phyloP scores from a whole-genome alignment of 148 eudicot genomes.

The Heliosperma pusillum region DNA sequence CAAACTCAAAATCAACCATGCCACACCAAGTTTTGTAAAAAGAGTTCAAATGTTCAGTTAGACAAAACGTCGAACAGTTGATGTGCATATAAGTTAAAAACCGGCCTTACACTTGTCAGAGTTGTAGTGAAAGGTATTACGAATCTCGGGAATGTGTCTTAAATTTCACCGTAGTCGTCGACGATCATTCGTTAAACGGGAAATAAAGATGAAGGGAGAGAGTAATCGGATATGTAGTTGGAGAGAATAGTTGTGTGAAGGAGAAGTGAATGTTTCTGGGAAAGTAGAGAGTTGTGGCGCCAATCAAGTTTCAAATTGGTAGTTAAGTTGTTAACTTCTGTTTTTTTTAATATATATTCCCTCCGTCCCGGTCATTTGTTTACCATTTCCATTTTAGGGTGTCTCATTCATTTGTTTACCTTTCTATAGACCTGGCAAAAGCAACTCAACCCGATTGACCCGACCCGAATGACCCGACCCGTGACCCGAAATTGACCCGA shows the following conservation, averaged over 20 bases:
- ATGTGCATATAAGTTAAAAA: constrained; percentile 27
- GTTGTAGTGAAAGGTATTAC: neutral
- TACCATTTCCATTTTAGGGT: no score
- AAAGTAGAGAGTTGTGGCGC: neutral
- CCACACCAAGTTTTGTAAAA: neutral
- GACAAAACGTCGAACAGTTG: constrained; percentile 46
- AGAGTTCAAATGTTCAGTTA: constrained; percentile 5
- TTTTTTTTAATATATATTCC: no score
- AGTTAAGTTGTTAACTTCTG: no score
- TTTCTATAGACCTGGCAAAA: no score
- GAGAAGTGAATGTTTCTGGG: neutral
- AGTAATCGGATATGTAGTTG: neutral
- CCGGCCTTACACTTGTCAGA: neutral
- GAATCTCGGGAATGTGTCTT: neutral
- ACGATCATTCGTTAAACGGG: no score
- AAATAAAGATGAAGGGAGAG: neutral
- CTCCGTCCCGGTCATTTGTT: no score
- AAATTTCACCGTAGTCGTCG: no score
- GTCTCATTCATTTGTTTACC: no score
- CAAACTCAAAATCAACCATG: neutral
- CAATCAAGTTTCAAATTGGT: neutral
- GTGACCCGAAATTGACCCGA: no score
- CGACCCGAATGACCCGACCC: no score
- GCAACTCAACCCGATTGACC: no score
- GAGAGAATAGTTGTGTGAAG: neutral